Conservation (phyloP, 2,329 filamentous ascomycete species). For the Fusarium brachygibbosum region DNA sequence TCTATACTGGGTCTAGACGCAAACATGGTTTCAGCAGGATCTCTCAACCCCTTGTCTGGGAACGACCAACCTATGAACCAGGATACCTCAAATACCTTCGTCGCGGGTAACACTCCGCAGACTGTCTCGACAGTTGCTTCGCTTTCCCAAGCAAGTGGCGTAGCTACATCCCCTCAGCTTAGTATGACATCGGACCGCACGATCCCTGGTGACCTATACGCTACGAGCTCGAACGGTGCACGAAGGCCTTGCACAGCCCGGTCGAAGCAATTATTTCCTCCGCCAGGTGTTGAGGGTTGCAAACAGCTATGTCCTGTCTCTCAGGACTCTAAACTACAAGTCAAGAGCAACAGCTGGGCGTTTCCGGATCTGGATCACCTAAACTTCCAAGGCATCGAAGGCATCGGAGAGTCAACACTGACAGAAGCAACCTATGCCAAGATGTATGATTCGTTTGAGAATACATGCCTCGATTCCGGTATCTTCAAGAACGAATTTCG, state of each 20-base stretch:
- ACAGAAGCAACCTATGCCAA: conserved; percentile 16
- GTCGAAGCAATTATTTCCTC: conserved; percentile 24
- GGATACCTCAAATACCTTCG: neutral
- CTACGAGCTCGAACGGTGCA: conserved; percentile 39
- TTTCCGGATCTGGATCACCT: conserved; percentile 20
- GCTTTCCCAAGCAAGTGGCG: conserved; percentile 5
- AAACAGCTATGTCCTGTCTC: neutral
- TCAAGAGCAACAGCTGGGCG: fast-evolving
- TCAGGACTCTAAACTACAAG: neutral
- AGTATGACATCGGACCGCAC: conserved; percentile 19
- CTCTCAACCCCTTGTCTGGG: neutral
- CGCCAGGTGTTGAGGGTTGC: neutral
- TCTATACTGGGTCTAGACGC: conserved; percentile 18
- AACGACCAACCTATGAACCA: neutral
- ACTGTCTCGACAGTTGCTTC: neutral
- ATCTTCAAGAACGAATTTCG: conserved; percentile 7
- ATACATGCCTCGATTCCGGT: conserved; percentile 15
- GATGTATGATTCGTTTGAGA: conserved; percentile 16
- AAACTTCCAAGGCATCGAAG: neutral
- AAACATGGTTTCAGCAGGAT: neutral
- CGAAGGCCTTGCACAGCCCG: conserved; percentile 34
- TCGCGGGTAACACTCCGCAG: neutral
- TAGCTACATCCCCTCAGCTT: conserved; percentile 4
- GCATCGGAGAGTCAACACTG: neutral
- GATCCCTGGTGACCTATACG: conserved; percentile 28